These are phyloP conservation scores for Umbilicaria muhlenbergii DNA, from an alignment of 495 filamentous ascomycete species.

Conservation along the genomic window DNA sequence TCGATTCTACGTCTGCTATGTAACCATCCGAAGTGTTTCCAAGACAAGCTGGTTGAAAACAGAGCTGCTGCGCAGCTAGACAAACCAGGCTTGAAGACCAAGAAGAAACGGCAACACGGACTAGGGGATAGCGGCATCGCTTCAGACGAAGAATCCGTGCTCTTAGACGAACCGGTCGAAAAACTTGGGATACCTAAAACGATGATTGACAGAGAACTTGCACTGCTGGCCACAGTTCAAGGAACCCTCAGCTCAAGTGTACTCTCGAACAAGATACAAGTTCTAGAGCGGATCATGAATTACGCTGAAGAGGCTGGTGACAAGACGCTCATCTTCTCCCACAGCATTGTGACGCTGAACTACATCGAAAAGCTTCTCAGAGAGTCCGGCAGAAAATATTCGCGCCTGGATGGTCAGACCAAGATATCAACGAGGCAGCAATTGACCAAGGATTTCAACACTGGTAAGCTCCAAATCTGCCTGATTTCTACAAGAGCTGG, in stretches of 20 bases:
- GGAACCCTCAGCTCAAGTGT: slow-evolving; percentile 20
- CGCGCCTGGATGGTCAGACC: slow-evolving; percentile 52
- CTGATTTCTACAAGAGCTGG: slow-evolving; percentile 76
- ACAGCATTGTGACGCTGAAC: slow-evolving; percentile 51
- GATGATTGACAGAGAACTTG: slow-evolving; percentile 14
- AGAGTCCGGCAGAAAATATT: slow-evolving; percentile 23
- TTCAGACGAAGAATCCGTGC: slow-evolving; percentile 13
- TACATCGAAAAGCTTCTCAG: slow-evolving; percentile 45
- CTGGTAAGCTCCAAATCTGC: slow-evolving; percentile 32
- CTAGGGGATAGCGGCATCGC: neutral
- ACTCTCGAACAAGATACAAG: slow-evolving; percentile 48
- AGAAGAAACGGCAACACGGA: neutral
- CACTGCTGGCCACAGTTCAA: slow-evolving; percentile 16
- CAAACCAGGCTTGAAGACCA: neutral
- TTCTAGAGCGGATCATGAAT: slow-evolving; percentile 50
- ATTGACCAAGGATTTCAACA: slow-evolving; percentile 52
- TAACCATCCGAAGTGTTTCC: slow-evolving; percentile 58
- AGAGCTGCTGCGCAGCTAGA: neutral
- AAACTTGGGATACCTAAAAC: slow-evolving; percentile 17
- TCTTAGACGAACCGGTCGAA: slow-evolving; percentile 16
- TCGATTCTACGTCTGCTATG: slow-evolving; percentile 47
- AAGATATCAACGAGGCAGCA: slow-evolving; percentile 36
- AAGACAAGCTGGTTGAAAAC: slow-evolving; percentile 29
- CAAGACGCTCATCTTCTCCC: slow-evolving; percentile 63
- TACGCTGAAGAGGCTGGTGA: slow-evolving; percentile 44